phyloP scores from a whole-genome alignment of 2,329 filamentous ascomycete genomes.

The Purpureocillium lavendulum region DNA sequence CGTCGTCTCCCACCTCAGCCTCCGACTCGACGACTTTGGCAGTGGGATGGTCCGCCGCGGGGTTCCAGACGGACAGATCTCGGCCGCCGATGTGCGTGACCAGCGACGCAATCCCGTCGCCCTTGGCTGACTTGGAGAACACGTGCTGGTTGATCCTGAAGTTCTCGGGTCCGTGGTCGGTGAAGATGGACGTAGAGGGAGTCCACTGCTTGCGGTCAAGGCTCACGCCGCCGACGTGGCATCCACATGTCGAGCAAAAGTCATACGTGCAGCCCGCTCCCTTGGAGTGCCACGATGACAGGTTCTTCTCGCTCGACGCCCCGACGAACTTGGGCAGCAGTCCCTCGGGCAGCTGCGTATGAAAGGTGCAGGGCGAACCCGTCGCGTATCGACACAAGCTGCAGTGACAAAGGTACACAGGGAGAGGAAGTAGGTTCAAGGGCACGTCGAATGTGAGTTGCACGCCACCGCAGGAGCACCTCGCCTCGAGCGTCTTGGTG shows the following conservation, averaged over 20 bases:
- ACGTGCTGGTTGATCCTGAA: constrained; percentile 27
- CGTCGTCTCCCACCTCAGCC: constrained; percentile 22
- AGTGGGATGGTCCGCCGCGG: constrained; percentile 16
- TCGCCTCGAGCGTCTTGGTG: constrained; percentile 30
- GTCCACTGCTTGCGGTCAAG: constrained; percentile 25
- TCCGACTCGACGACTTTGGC: constrained; percentile 17
- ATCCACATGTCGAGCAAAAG: constrained; percentile 38
- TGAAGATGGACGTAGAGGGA: constrained; percentile 30
- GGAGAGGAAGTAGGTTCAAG: constrained; percentile 27
- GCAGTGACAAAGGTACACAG: constrained; percentile 36
- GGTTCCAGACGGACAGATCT: constrained; percentile 26
- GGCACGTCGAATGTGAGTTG: constrained; percentile 33
- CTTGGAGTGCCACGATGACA: constrained; percentile 27
- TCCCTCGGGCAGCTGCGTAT: constrained; percentile 25
- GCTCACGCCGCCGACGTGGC: constrained; percentile 31
- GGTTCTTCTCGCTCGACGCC: constrained; percentile 25
- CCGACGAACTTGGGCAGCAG: constrained; percentile 28
- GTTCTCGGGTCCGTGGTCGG: constrained; percentile 21
- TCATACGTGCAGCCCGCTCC: constrained; percentile 22
- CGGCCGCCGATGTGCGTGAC: constrained; percentile 22
- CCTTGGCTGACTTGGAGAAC: constrained; percentile 26
- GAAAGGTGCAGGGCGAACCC: constrained; percentile 33
- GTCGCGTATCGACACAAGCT: constrained; percentile 33
- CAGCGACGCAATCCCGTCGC: constrained; percentile 26
- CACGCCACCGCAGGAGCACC: constrained; percentile 35